phyloP scores from a whole-genome alignment of 2,329 filamentous ascomycete species.

The Hypoxylon sp. region DNA sequence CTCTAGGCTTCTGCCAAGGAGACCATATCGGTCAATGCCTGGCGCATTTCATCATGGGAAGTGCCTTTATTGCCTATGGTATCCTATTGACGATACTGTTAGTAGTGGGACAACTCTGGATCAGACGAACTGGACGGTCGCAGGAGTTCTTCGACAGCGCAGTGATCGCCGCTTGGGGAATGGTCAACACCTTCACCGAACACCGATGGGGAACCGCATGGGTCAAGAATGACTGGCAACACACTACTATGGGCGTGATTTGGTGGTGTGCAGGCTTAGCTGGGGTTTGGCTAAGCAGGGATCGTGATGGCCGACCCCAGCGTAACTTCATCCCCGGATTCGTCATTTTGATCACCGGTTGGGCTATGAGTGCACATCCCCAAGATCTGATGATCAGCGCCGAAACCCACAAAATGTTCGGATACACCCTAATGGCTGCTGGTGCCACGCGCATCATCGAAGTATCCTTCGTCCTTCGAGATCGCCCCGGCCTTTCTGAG shows the following conservation, averaged over 20 bases:
- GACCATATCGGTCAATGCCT: conserved; percentile 94
- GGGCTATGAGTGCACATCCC: conserved; percentile 93
- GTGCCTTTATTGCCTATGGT: conserved; percentile 94
- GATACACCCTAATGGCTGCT: conserved; percentile 94
- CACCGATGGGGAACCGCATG: conserved; percentile 92
- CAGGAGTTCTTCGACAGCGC: conserved; percentile 97
- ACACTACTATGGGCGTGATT: conserved; percentile 99
- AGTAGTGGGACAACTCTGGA: conserved; percentile 89
- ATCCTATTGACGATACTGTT: conserved; percentile 88
- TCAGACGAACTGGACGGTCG: conserved; percentile 84
- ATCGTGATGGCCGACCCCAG: conserved; percentile 86
- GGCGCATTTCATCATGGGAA: conserved; percentile 99
- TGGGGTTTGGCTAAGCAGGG: conserved; percentile 91
- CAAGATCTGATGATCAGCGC: conserved; percentile 87
- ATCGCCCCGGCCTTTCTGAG: conserved; percentile 75
- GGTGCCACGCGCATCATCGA: conserved; percentile 89
- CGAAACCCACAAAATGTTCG: conserved; percentile 90
- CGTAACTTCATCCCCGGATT: conserved; percentile 94
- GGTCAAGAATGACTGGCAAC: conserved; percentile 95
- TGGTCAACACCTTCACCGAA: conserved; percentile 98
- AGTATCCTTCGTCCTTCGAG: conserved; percentile 87
- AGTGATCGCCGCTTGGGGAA: conserved; percentile 94
- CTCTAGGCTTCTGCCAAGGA: conserved; percentile 90
- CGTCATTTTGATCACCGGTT: conserved; percentile 92
- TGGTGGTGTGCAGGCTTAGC: conserved; percentile 97